These are phyloP conservation scores for Glonium stellatum DNA, from an alignment of 495 filamentous ascomycete genomes.

Conservation along the genomic window DNA sequence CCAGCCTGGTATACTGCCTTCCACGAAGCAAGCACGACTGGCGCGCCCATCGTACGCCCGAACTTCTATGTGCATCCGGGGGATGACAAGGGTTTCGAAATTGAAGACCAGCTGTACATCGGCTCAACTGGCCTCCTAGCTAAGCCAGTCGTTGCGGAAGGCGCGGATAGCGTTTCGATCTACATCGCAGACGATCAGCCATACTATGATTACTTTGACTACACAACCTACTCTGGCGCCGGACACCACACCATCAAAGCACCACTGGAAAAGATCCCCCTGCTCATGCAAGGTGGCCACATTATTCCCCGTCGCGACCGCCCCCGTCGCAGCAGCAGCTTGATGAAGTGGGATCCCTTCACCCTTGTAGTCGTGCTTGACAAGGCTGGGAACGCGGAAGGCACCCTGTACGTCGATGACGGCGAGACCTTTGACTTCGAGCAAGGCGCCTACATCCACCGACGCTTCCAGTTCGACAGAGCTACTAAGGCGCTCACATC, in stretches of 20 bases:
- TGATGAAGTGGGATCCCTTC: conserved; percentile 93
- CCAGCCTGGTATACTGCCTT: conserved; percentile 97
- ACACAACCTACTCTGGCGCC: conserved; percentile 64
- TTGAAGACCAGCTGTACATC: conserved; percentile 92
- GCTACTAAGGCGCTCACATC: conserved; percentile 47
- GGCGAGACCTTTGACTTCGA: conserved; percentile 88
- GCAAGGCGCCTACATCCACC: conserved; percentile 77
- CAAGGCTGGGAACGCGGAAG: conserved; percentile 65
- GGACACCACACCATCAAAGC: conserved; percentile 57
- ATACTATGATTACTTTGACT: conserved; percentile 94
- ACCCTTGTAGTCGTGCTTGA: conserved; percentile 77
- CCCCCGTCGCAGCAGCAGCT: conserved; percentile 70
- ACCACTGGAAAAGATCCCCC: conserved; percentile 74
- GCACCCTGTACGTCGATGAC: conserved; percentile 84
- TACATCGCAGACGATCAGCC: conserved; percentile 80
- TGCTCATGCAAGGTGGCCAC: conserved; percentile 88
- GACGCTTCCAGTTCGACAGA: conserved; percentile 58
- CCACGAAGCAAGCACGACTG: conserved; percentile 74
- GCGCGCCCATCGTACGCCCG: conserved; percentile 80
- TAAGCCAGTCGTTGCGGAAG: conserved; percentile 78
- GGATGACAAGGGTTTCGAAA: conserved; percentile 76
- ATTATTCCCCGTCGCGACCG: conserved; percentile 85
- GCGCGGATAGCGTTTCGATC: conserved; percentile 62
- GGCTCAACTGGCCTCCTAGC: conserved; percentile 77
- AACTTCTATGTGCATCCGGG: conserved; percentile 84